A percentile compares a stretch with the other conserved stretches of the same genome.
These are phyloP conservation scores for Xanthoceras sorbifolium DNA, from an alignment of 345 rosid genomes.

Conservation along the genomic window DNA sequence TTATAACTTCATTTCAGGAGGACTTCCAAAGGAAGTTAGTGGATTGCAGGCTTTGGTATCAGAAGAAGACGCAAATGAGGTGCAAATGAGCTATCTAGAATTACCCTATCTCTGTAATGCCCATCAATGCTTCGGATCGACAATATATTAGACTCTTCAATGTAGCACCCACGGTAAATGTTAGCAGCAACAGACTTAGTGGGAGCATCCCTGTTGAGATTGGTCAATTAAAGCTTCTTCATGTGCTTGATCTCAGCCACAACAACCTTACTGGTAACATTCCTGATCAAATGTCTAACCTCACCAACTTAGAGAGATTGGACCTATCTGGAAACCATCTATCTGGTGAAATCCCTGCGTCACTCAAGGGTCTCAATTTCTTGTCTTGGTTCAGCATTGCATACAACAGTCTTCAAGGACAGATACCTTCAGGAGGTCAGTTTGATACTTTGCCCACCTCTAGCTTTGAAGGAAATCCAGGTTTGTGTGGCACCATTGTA, in stretches of 20 bases:
- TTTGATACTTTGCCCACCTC: slow-evolving; percentile 4
- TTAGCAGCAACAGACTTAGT: slow-evolving; percentile 13
- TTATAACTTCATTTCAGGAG: slow-evolving; percentile 11
- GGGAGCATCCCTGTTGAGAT: slow-evolving; percentile 6
- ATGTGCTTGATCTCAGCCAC: slow-evolving; percentile 1
- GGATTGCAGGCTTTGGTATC: background rate
- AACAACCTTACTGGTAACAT: slow-evolving; percentile 12
- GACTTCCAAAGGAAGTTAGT: background rate
- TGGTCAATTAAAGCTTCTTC: slow-evolving; percentile 8
- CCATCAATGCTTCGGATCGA: background rate
- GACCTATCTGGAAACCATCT: slow-evolving; percentile 19
- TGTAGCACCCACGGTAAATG: slow-evolving; percentile 3
- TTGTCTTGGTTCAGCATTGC: slow-evolving; percentile 3
- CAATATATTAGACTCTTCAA: slow-evolving; percentile 10
- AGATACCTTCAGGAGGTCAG: slow-evolving; percentile 8
- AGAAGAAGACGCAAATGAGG: background rate
- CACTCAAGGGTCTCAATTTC: slow-evolving; percentile 8
- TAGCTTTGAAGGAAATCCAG: slow-evolving; percentile 14
- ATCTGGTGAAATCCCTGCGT: slow-evolving; percentile 6
- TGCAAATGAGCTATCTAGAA: background rate
- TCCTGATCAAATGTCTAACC: slow-evolving; percentile 8
- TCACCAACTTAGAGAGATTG: background rate
- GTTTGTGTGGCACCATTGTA: slow-evolving; percentile 1
- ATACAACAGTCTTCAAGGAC: slow-evolving; percentile 11
- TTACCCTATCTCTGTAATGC: slow-evolving; percentile 11